Evolutionary conservation across 345 rosid species (phyloP).

Genomic region (Gossypium ekmanianum): DNA sequence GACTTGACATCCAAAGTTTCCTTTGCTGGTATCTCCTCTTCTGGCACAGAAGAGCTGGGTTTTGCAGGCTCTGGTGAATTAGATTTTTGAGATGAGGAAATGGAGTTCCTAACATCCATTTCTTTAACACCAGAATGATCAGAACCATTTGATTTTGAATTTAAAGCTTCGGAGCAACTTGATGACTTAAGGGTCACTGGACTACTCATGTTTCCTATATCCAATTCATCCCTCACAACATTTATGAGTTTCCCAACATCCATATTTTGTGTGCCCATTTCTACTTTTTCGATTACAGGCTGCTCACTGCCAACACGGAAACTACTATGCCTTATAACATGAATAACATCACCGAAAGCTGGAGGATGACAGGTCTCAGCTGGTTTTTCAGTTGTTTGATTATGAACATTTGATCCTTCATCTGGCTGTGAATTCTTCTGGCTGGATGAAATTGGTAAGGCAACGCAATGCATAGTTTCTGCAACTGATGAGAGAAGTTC

Average conservation of each 20-base stretch:
- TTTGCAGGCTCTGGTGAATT: constrained; percentile 41
- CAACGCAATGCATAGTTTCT: constrained; percentile 30
- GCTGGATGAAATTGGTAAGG: constrained; percentile 33
- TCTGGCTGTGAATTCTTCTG: constrained; percentile 43
- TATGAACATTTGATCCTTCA: constrained; percentile 36
- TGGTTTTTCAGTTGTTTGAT: constrained; percentile 38
- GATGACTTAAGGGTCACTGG: constrained; percentile 36
- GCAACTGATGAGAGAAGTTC: constrained; percentile 53
- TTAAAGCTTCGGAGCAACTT: constrained; percentile 39
- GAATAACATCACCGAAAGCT: constrained; percentile 79
- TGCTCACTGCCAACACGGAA: constrained; percentile 87
- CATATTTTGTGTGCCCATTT: constrained; percentile 67
- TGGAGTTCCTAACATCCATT: constrained; percentile 35
- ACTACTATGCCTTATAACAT: constrained; percentile 84
- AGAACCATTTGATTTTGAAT: constrained; percentile 34
- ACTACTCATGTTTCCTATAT: constrained; percentile 40
- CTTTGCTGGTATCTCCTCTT: constrained; percentile 60
- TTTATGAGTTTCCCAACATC: constrained; percentile 77
- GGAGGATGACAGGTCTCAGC: constrained; percentile 47
- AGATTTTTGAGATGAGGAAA: constrained; percentile 28
- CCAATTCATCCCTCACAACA: constrained; percentile 70
- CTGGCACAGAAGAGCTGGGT: constrained; percentile 34
- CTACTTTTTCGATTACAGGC: constrained; percentile 75
- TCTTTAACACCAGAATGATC: constrained; percentile 44
- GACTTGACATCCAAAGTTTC: constrained; percentile 78